Evolutionary conservation across 192 early-diverging fungal genomes (phyloP).

Genomic region (Mortierella claussenii): DNA sequence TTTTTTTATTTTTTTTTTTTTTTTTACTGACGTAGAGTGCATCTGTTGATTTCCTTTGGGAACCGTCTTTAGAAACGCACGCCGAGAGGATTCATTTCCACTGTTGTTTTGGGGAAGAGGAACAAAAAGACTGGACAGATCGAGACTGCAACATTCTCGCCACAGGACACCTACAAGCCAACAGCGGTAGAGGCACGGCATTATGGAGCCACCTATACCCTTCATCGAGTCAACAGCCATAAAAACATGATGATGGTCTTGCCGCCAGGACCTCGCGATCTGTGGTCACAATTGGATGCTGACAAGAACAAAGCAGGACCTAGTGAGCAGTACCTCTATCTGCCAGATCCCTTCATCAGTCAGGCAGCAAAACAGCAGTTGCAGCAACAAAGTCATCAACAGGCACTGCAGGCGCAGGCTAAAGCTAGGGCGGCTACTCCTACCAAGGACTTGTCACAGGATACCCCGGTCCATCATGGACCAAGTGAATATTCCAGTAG

Average conservation of each 20-base stretch:
- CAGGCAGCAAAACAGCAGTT: constrained; percentile 55
- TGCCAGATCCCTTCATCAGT: constrained; percentile 82
- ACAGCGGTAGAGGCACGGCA: constrained; percentile 72
- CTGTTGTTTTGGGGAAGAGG: constrained; percentile 64
- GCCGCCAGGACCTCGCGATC: constrained; percentile 76
- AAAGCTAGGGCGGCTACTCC: constrained; percentile 20
- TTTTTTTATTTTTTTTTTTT: not conserved
- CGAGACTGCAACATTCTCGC: constrained; percentile 57
- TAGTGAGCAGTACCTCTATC: constrained; percentile 65
- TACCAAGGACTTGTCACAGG: constrained; percentile 9
- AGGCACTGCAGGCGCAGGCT: constrained; percentile 47
- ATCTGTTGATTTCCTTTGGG: constrained; percentile 1
- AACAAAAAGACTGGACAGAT: constrained; percentile 68
- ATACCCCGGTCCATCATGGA: constrained; percentile 5
- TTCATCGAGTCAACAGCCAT: constrained; percentile 80
- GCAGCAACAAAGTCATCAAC: constrained; percentile 51
- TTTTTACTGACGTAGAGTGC: constrained; percentile 18
- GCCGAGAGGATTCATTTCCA: constrained; percentile 54
- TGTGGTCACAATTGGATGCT: constrained; percentile 77
- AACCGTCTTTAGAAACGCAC: constrained; percentile 19
- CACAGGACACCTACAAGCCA: constrained; percentile 61
- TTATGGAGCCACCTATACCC: constrained; percentile 78
- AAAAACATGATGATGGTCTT: constrained; percentile 76
- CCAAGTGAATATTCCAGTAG: constrained; percentile 39
- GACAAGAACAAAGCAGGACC: constrained; percentile 55